Conservation (phyloP, 768 basidiomycete genomes). For the Podaxis sp. region DNA sequence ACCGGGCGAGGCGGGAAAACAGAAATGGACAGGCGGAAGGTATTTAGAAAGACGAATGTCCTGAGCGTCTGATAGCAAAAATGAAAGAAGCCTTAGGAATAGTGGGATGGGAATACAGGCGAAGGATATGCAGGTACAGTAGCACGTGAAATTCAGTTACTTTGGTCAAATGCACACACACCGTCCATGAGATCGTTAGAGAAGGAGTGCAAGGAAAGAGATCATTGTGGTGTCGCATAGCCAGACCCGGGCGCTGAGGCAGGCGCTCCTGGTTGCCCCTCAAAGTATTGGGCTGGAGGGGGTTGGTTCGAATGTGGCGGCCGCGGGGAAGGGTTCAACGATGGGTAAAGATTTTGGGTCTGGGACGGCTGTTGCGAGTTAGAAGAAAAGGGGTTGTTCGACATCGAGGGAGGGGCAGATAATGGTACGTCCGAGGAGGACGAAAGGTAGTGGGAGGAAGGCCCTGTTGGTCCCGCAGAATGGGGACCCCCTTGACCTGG, state of each 20-base stretch:
- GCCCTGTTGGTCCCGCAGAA: slow-evolving; percentile 36
- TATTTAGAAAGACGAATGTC: not conserved
- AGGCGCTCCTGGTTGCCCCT: slow-evolving; percentile 35
- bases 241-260: slow-evolving; percentile 45
- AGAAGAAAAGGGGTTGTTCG: slow-evolving; percentile 42
- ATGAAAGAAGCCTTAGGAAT: slow-evolving; percentile 1
- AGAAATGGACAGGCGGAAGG: slow-evolving; percentile 1
- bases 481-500: slow-evolving; percentile 39
- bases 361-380: slow-evolving; percentile 31
- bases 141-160: slow-evolving; percentile 19
- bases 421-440: slow-evolving; percentile 47
- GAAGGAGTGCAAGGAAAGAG: not conserved
- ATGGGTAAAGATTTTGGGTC: slow-evolving; percentile 36
- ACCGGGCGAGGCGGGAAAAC: slow-evolving; percentile 5
- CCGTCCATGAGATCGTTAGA: slow-evolving; percentile 18
- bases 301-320: slow-evolving; percentile 32
- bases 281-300: slow-evolving; percentile 22
- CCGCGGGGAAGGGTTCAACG: slow-evolving; percentile 36
- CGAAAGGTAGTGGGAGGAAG: slow-evolving; percentile 31
- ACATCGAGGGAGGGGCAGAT: slow-evolving; percentile 51
- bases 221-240: slow-evolving; percentile 45
- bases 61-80: slow-evolving; percentile 7
- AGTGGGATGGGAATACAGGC: slow-evolving; percentile 17
- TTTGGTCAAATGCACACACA: slow-evolving; percentile 8
- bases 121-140: slow-evolving; percentile 14